phyloP scores from a whole-genome alignment of 805 yeast species.

The Pichia membranifaciens region DNA sequence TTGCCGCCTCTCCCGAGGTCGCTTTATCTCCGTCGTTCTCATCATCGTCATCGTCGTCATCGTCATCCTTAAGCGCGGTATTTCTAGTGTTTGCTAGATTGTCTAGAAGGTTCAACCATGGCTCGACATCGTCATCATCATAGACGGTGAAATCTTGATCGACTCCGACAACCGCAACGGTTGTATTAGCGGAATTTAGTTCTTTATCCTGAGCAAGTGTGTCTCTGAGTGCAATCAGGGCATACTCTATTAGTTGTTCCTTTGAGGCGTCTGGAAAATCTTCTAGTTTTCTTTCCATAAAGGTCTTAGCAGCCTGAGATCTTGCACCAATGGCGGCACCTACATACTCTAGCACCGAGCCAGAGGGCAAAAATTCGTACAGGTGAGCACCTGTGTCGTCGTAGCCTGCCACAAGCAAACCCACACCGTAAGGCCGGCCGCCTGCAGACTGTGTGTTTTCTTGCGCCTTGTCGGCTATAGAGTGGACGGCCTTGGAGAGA shows the following conservation, averaged over 20 bases:
- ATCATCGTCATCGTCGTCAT: conserved; percentile 23
- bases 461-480: conserved; percentile 96
- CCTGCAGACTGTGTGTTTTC: conserved; percentile 94
- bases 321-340: conserved; percentile 98
- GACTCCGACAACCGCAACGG: conserved; percentile 91
- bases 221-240: conserved; percentile 86
- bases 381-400: conserved; percentile 94
- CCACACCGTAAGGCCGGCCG: conserved; percentile 97
- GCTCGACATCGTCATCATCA: conserved; percentile 83
- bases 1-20: conserved; percentile 9
- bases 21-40: conserved; percentile 23
- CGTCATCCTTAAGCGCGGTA: conserved; percentile 33
- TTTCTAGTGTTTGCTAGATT: conserved; percentile 54
- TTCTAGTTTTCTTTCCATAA: conserved; percentile 80
- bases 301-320: conserved; percentile 97
- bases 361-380: conserved; percentile 93
- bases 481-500: conserved; percentile 72
- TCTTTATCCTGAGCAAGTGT: conserved; percentile 93
- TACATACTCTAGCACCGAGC: conserved; percentile 82
- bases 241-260: conserved; percentile 77
- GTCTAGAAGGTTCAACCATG: conserved; percentile 74
- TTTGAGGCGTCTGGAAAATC: conserved; percentile 52
- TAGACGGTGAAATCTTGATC: conserved; percentile 59
- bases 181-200: conserved; percentile 74
- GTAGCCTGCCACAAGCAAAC: conserved; percentile 80